Percentiles rank a stretch among this genome's conserved stretches.
Evolutionary conservation across 1,284 basidiomycete genomes (phyloP).

Genomic region (Leccinum angustisporum): DNA sequence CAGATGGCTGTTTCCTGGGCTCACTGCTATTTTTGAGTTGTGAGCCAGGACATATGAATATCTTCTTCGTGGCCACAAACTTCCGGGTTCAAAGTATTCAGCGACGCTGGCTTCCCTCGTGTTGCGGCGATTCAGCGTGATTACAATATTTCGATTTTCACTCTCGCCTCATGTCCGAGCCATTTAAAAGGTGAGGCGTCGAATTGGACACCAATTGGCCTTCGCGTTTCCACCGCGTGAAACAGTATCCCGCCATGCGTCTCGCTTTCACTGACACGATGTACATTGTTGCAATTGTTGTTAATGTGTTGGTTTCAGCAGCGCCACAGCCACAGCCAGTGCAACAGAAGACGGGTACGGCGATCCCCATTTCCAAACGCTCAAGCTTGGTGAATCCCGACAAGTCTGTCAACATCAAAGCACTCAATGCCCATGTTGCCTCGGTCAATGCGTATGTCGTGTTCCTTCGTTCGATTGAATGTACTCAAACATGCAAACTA

Average conservation of each 20-base stretch:
- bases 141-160: neutral
- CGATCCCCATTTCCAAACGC: conserved; percentile 20
- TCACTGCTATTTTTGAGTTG: neutral
- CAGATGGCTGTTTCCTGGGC: neutral
- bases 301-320: neutral
- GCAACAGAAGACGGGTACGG: neutral
- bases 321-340: neutral
- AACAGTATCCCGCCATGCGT: neutral
- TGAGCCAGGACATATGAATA: neutral
- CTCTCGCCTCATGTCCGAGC: neutral
- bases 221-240: neutral
- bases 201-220: neutral
- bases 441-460: conserved; percentile 15
- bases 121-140: neutral
- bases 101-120: neutral
- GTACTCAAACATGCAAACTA: neutral
- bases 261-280: neutral
- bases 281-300: neutral
- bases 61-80: neutral
- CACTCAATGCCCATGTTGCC: conserved; percentile 17
- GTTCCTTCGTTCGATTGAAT: neutral
- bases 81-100: neutral
- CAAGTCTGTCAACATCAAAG: conserved; percentile 6
- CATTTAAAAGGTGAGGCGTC: neutral
- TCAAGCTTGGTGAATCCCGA: conserved; percentile 14